Conservation (phyloP, 176 grass and related monocot genomes). For the Cenchrus fungigraminus region DNA sequence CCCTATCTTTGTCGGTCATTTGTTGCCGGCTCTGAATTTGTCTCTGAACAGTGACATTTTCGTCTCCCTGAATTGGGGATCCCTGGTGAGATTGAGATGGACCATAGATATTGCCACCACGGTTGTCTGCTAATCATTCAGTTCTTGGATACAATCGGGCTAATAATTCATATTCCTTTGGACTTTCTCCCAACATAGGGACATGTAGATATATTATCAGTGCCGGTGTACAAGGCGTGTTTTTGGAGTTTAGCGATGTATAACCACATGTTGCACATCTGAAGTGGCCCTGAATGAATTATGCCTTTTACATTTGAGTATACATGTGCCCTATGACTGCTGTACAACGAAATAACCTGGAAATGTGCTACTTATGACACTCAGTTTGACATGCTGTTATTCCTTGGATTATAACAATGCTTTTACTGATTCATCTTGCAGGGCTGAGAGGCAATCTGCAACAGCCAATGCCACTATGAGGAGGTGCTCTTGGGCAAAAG, state of each 20-base stretch:
- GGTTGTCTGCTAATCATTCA: constrained; percentile 32
- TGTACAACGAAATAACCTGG: background rate
- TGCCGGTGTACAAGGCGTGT: background rate
- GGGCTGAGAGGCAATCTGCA: background rate
- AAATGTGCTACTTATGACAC: background rate
- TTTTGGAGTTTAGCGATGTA: constrained; percentile 20
- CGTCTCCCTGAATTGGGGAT: constrained; percentile 37
- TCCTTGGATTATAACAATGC: background rate
- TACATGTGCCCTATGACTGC: background rate
- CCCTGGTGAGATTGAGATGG: constrained; percentile 38
- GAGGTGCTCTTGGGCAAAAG: background rate
- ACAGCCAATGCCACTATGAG: background rate
- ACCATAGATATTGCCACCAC: constrained; percentile 26
- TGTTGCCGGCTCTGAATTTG: constrained; percentile 36
- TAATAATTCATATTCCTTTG: constrained; percentile 25
- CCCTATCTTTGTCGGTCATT: constrained; percentile 51
- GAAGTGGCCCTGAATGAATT: background rate
- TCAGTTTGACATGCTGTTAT: background rate
- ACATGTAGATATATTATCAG: background rate
- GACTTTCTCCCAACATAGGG: background rate
- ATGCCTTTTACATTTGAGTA: background rate
- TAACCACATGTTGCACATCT: background rate
- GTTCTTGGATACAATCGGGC: constrained; percentile 16
- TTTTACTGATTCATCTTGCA: constrained; percentile 34
- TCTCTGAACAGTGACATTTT: constrained; percentile 36